Conservation (phyloP, 805 yeast genomes). For the Hanseniaspora guilliermondii region DNA sequence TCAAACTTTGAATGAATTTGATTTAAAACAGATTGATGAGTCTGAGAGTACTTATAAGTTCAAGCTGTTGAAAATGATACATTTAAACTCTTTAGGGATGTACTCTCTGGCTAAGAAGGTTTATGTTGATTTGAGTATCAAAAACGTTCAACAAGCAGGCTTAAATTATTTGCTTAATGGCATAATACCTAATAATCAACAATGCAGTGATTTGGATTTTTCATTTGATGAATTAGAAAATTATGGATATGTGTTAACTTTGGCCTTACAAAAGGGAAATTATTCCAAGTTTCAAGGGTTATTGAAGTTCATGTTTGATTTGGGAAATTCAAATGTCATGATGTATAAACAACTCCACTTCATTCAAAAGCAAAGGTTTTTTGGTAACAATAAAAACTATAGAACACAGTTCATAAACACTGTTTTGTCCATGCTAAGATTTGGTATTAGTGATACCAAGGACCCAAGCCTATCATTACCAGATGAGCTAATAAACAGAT, state of each 20-base stretch:
- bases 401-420: conserved; percentile 16
- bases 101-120: conserved; percentile 37
- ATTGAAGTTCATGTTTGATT: conserved; percentile 38
- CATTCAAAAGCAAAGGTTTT: conserved; percentile 22
- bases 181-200: conserved; percentile 36
- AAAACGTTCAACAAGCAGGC: conserved; percentile 66
- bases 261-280: conserved; percentile 46
- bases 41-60: conserved; percentile 43
- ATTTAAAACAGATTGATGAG: background rate
- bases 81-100: conserved; percentile 50
- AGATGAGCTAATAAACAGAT: conserved; percentile 13
- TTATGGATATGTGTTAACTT: conserved; percentile 34
- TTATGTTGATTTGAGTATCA: conserved; percentile 46
- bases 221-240: conserved; percentile 36
- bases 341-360: conserved; percentile 24
- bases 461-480: conserved; percentile 19
- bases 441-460: conserved; percentile 28
- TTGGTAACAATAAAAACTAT: conserved; percentile 23
- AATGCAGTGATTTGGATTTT: conserved; percentile 32
- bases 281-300: conserved; percentile 60
- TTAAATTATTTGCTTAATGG: conserved; percentile 42
- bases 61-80: conserved; percentile 54
- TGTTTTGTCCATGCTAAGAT: conserved; percentile 24
- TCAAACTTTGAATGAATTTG: background rate
- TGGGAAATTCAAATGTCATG: conserved; percentile 40